Evolutionary conservation across 2,329 filamentous ascomycete genomes (phyloP), one percentile per base, ranked within the genome.

Genomic region (Alternaria sp.): DNA sequence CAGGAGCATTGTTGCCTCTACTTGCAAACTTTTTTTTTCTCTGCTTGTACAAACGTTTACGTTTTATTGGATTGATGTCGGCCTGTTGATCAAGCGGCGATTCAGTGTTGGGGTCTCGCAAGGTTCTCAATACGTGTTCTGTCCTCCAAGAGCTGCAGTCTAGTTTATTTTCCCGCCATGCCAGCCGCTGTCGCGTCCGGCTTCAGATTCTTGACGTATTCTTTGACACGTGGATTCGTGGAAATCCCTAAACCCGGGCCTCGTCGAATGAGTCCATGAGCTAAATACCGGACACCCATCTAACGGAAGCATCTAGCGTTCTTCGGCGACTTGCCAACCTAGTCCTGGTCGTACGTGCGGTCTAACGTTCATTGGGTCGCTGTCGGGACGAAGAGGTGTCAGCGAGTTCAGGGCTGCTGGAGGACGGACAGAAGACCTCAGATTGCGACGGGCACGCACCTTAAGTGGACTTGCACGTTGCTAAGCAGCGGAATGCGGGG

Each of bases 371-470:
- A 61, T 61, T 61, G 59, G 59, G 9, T 54, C 56, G 44, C 39
- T 45, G 59, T 61, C 59, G 59, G 59, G 21, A 55, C 3, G 2
- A 13, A 59, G 26, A 13, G 31, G 23, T 24, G 44, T 37, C 37
- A 45, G 24, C 29, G 31, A 48, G 17, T n/a, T 26, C 36, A 46
- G 36, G 44, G 17, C 33, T 13, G 11, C 24, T 28, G 17, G 37
- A 40, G 24, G 21, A 33, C 34, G 42, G 59, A 59, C 59, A 61
- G 45, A 49, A 56, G 59, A 55, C 37, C 51, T 26, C n/a, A 59
- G 26, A 61, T 52, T 37, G 46, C 46, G 26, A 21, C 53, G 56
- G 56, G 59, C 34, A 56, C 59, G 59, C 59, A 54, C 51, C 59
- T 52, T 61, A 50, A 39, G 53, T 56, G 50, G 56, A 45, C 51